Evolutionary conservation across 2,329 filamentous ascomycete genomes (phyloP).

Genomic region (Pseudocercospora eumusae): DNA sequence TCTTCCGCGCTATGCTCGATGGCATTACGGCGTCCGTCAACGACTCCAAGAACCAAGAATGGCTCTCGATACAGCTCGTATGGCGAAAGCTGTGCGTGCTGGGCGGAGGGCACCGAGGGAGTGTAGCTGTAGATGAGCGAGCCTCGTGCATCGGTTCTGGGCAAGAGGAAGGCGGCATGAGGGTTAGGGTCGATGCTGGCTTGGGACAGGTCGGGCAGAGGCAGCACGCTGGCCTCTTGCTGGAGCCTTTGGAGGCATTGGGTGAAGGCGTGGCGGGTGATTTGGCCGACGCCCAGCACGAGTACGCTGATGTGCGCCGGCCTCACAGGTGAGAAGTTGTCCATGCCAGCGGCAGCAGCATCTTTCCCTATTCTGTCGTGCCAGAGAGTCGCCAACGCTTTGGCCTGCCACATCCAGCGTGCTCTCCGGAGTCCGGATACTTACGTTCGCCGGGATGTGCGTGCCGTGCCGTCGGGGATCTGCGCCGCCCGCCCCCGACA

Average conservation of each 20-base stretch:
- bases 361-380: conserved; percentile 13
- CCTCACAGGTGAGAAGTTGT: conserved; percentile 86
- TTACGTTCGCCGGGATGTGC: neutral
- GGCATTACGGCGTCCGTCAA: conserved; percentile 68
- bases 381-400: neutral
- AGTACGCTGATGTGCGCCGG: conserved; percentile 88
- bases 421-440: too few relatives aligned
- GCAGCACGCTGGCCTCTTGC: conserved; percentile 71
- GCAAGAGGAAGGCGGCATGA: conserved; percentile 60
- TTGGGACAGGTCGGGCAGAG: conserved; percentile 27
- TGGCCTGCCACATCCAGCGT: too few relatives aligned
- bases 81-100: conserved; percentile 76
- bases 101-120: conserved; percentile 74
- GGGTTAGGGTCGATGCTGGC: neutral
- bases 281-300: conserved; percentile 81
- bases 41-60: conserved; percentile 78
- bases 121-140: conserved; percentile 86
- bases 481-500: too few relatives aligned
- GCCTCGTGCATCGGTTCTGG: conserved; percentile 80
- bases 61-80: conserved; percentile 90
- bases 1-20: conserved; percentile 50
- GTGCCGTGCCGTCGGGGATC: too few relatives aligned
- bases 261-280: conserved; percentile 77
- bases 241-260: conserved; percentile 77
- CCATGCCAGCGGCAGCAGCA: conserved; percentile 43